Base-by-base conservation (phyloP, 768 basidiomycete species). In the Lactarius quietus region DNA sequence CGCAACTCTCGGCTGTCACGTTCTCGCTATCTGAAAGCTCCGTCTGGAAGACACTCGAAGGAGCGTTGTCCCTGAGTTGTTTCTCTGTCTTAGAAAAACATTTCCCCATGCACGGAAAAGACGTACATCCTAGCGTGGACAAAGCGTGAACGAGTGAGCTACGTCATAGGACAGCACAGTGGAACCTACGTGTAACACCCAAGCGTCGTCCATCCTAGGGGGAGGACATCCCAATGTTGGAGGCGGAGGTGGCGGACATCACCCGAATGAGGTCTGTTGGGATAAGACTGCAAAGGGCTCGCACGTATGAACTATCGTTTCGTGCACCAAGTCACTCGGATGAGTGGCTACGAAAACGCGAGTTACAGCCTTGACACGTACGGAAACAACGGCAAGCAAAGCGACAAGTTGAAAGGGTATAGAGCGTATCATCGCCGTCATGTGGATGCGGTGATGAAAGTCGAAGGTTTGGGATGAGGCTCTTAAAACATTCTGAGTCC, bases 1-100 rank as follows among this genome's bases (percentile, higher is more conserved):
- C 80, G 71, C 93, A 95, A 12, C 72, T 73, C 69, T 88, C 77
- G 52, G 89, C 81, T 0, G 92, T 93, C 68, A 79, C 76, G 8
- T 70, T 65, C 53, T 67, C 72, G 52, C 70, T 73, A 61, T 82
- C 78, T n/a, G 76, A 73, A 0, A 78, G 63, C 68, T 82, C 78
- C 33, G 74, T 77, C 31, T 74, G 70, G 63, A 90, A 78, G 26
- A 86, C 77, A 14, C 88, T 87, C 15, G 90, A 89, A 69, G 81
- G 71, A 1, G 81, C 83, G 60, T 85, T 85, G 72, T 92, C 90
- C 54, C 71, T 76, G 65, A 23, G 57, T 51, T 29, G 29, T 55
- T 63, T 43, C 26, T n/a, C 35, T 36, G 55, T 48, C 58, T 10
- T 51, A 58, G 59, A 36, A n/a, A 61, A 51, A 26, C 9, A 0